Evolutionary conservation across 352 stramenopile genomes (phyloP).

Genomic region (Globisporangium radiosum): DNA sequence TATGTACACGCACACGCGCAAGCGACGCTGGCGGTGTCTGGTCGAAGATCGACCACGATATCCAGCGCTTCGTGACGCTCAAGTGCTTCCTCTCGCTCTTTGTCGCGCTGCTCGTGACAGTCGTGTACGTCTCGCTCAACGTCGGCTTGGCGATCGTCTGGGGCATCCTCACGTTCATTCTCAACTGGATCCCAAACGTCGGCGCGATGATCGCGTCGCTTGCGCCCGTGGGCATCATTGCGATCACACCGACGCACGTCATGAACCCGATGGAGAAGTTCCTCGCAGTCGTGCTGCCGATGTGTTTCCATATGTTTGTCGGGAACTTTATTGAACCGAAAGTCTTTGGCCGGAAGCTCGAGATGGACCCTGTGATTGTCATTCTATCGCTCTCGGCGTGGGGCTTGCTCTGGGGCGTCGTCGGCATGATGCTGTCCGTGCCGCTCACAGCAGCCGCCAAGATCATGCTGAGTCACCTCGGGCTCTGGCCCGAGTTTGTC

Average conservation of each 20-base stretch:
- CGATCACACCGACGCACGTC: slow-evolving; percentile 71
- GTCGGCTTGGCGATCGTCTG: slow-evolving; percentile 82
- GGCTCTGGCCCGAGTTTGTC: slow-evolving; percentile 83
- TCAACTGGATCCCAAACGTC: slow-evolving; percentile 89
- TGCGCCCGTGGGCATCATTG: slow-evolving; percentile 79
- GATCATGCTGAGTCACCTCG: slow-evolving; percentile 84
- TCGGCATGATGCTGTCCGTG: slow-evolving; percentile 88
- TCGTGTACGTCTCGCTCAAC: slow-evolving; percentile 87
- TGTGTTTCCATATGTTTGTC: slow-evolving; percentile 88
- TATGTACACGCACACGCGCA: slow-evolving; percentile 77
- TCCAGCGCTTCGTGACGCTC: slow-evolving; percentile 84
- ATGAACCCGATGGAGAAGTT: slow-evolving; percentile 90
- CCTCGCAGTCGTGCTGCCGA: slow-evolving; percentile 72
- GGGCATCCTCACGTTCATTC: slow-evolving; percentile 85
- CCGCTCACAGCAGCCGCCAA: slow-evolving; percentile 79
- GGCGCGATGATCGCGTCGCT: slow-evolving; percentile 85
- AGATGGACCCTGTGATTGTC: slow-evolving; percentile 84
- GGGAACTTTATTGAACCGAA: slow-evolving; percentile 87
- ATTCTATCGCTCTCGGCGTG: slow-evolving; percentile 85
- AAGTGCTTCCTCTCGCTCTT: slow-evolving; percentile 88
- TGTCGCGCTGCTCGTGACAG: slow-evolving; percentile 80
- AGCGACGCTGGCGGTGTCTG: slow-evolving; percentile 81
- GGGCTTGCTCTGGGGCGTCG: slow-evolving; percentile 79
- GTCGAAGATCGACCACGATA: slow-evolving; percentile 87
- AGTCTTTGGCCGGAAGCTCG: slow-evolving; percentile 80